Conservation (phyloP, 106 monocot species). For the Dioscorea dumetorum region DNA sequence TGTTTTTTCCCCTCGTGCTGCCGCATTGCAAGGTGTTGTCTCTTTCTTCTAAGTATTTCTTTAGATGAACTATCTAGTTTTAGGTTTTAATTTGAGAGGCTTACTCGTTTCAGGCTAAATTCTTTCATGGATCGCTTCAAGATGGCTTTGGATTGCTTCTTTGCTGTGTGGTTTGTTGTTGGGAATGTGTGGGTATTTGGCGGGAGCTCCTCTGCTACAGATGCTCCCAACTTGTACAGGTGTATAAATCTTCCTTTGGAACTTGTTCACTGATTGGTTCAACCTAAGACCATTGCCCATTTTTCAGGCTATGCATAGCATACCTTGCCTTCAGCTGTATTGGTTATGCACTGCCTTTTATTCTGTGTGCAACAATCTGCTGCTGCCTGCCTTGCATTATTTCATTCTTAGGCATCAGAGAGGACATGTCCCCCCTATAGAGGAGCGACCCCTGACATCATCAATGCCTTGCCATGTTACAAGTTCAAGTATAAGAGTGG, state of each 20-base stretch:
- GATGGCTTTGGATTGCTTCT: conserved; percentile 91
- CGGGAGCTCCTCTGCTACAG: conserved; percentile 58
- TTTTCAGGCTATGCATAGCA: conserved; percentile 57
- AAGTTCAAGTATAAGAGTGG: conserved; percentile 35
- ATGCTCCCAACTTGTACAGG: conserved; percentile 96
- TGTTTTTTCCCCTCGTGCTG: no score
- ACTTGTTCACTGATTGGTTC: background rate
- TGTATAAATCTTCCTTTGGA: conserved; percentile 4
- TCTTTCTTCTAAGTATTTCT: no score
- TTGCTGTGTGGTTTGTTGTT: conserved; percentile 96
- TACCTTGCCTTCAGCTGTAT: conserved; percentile 68
- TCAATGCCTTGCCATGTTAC: conserved; percentile 41
- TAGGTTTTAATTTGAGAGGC: no score
- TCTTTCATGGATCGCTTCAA: conserved; percentile 69
- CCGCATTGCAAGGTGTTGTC: no score
- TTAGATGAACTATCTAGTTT: no score
- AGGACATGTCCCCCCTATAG: conserved; percentile 33
- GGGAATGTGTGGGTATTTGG: conserved; percentile 98
- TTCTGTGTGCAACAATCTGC: conserved; percentile 62
- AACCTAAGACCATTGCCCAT: background rate
- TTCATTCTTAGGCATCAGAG: conserved; percentile 57
- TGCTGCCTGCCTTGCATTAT: conserved; percentile 75
- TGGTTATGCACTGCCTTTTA: conserved; percentile 70
- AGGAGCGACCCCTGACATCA: conserved; percentile 50
- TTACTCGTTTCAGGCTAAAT: conserved; percentile 34